Conservation (phyloP, 1,284 basidiomycete species). For the Albatrellus sp. region DNA sequence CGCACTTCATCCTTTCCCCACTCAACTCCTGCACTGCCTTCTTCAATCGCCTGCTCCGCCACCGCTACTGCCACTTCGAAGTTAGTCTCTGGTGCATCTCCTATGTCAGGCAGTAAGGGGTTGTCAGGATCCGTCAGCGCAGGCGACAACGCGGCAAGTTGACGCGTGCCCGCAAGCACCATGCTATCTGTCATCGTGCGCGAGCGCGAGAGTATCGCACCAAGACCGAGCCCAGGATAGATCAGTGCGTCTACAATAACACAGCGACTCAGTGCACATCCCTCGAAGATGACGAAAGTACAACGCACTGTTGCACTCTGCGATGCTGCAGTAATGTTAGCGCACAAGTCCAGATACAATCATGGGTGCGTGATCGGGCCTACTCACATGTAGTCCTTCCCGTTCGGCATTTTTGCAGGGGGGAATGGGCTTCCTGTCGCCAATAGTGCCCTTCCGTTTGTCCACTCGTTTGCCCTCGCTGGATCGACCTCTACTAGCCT, state of each 20-base stretch:
- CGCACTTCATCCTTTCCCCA: constrained; percentile 45
- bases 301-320: constrained; percentile 57
- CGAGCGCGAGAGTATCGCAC: constrained; percentile 53
- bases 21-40: constrained; percentile 46
- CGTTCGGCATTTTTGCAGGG: constrained; percentile 55
- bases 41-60: constrained; percentile 61
- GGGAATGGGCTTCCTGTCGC: constrained; percentile 79
- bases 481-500: constrained; percentile 67
- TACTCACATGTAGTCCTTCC: constrained; percentile 54
- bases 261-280: not conserved
- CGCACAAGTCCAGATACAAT: not conserved
- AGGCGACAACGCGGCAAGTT: constrained; percentile 66
- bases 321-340: constrained; percentile 30
- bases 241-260: constrained; percentile 51
- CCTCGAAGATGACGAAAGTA: not conserved
- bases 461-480: constrained; percentile 65
- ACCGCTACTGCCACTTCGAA: constrained; percentile 76
- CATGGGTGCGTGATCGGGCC: not conserved
- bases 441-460: constrained; percentile 60
- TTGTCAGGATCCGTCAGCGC: constrained; percentile 55
- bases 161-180: constrained; percentile 67
- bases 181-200: constrained; percentile 57
- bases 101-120: constrained; percentile 63
- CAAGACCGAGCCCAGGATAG: constrained; percentile 72
- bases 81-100: constrained; percentile 55